Percentiles rank a stretch among this genome's conserved stretches.
phyloP scores from a whole-genome alignment of 2,329 filamentous ascomycete species.

The Byssothecium circinans region DNA sequence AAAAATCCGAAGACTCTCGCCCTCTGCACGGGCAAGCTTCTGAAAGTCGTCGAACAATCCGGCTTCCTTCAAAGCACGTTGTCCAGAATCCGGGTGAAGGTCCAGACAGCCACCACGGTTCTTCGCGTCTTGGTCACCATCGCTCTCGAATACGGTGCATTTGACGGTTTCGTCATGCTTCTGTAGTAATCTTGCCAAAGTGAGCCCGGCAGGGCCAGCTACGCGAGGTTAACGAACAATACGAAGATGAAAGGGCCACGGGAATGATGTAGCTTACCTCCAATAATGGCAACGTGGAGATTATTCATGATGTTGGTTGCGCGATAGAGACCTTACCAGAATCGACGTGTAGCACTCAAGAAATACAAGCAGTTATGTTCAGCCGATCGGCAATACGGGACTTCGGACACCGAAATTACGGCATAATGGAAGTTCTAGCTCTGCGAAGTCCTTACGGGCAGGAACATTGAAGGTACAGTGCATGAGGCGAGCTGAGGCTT shows the following conservation, averaged over 20 bases:
- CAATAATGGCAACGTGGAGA: background rate
- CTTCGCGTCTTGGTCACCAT: constrained; percentile 8
- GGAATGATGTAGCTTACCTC: too few species aligned
- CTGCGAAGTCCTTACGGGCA: too few species aligned
- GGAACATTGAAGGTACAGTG: too few species aligned
- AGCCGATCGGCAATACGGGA: too few species aligned
- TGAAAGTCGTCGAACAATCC: constrained; percentile 52
- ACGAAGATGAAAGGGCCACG: too few species aligned
- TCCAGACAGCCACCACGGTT: constrained; percentile 56
- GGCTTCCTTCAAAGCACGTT: constrained; percentile 53
- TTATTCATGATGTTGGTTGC: too few species aligned
- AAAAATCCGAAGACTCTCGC: constrained; percentile 42
- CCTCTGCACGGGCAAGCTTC: constrained; percentile 41
- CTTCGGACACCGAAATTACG: too few species aligned
- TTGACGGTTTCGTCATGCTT: constrained; percentile 47
- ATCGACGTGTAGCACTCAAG: too few species aligned
- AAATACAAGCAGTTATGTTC: too few species aligned
- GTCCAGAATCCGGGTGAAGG: constrained; percentile 54
- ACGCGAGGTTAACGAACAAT: background rate
- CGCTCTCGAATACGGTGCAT: constrained; percentile 51
- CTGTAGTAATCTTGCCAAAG: constrained; percentile 56
- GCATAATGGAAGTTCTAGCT: too few species aligned
- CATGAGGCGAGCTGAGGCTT: too few species aligned
- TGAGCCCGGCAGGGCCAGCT: constrained; percentile 47
- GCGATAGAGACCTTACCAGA: too few species aligned